Base-by-base conservation (phyloP, 768 basidiomycete species). In the Epithele typhae region DNA sequence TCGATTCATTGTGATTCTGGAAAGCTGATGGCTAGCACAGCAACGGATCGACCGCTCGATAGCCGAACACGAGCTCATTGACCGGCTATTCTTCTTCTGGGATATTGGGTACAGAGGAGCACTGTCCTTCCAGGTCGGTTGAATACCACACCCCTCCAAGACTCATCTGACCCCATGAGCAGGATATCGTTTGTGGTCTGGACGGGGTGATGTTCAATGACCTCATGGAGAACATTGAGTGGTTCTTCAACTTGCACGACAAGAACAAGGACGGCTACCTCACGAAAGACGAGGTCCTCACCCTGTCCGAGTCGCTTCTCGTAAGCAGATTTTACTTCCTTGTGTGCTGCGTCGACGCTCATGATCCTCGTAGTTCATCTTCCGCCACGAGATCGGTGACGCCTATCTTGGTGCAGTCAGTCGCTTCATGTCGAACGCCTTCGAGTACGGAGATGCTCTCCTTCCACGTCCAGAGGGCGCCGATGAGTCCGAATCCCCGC, bases 171-270 rank as follows among this genome's bases (percentile, higher is more conserved):
- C 21, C 2, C 9, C 17, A 8, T 2, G 22, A 48, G 15, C 60
- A 97, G 89, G 93, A 98, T 62, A 71, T 98, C 11, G 84, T 98
- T 9, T 76, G 72, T 23, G 95, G 96, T 1, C 71, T 98, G 40
- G 86, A 96, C 56, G 85, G 85, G 2, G 88, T 96, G 37, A 89
- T 97, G 80, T 87, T 90, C 69, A 94, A 91, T 53, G 96, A 97
- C 64, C 69, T 99, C 54, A 97, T 98, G 96, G 90, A 93, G 47
- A 95, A 91, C 55, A 95, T 98, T 58, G 91, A 96, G 64, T 99
- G 95, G 95, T 95, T 98, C 69, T 97, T 98, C 69, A 87, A 86
- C 56, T 64, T 98, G 40, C 91, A 95, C 52, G 92, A 94, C 68
- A 94, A 94, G 67, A 88, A 99, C 65, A 92, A 92, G 57, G 96